Base-by-base conservation (phyloP, 805 yeast species). In the Starmerella cellae region DNA sequence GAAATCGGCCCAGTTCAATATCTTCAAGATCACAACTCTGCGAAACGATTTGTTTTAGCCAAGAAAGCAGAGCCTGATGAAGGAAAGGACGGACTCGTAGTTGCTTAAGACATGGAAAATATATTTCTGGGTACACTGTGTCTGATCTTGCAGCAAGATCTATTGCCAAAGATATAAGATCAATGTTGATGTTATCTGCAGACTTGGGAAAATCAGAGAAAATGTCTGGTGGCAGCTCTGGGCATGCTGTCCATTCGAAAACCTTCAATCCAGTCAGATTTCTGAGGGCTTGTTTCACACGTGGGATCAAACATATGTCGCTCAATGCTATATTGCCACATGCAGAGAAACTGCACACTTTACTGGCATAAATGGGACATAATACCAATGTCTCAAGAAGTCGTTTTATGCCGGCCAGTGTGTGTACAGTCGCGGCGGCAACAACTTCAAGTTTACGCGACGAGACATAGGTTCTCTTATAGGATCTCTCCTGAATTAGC, bases 181-280 rank as follows among this genome's bases (percentile, higher is more conserved):
- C 33, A 32, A 24, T 4, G 29, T 27, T 35, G 4, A 17, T 22
- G 9, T 29, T 16, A 10, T 20, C 6, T 17, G 22, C 30, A 6
- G 39, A 36, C 23, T 39, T 26, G 2, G 56, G 54, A 29, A 54
- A 43, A 23, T 40, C 45, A 8, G 45, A 43, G 18, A 58, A 49
- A 16, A 57, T 37, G 29, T 45, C 50, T 2, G 54, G 55, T 16
- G 59, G 55, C 5, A 58, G 53, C 30, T 56, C 60, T 5, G 62
- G 63, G 29, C 58, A 53, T 9, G 61, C 57, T 19, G 53, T 46
- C 65, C 65, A 60, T n/a, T 56, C 52, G 14, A 60, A 45, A 10
- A 41, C 46, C 14, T 24, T 34, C 24, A 60, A 45, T 33, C 42
- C 43, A 9, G 17, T 21, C 45, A 61, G 47, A 18, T 46, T 44